Conservation (phyloP, 805 yeast genomes). For the Saccharomycopsis fermentans region DNA sequence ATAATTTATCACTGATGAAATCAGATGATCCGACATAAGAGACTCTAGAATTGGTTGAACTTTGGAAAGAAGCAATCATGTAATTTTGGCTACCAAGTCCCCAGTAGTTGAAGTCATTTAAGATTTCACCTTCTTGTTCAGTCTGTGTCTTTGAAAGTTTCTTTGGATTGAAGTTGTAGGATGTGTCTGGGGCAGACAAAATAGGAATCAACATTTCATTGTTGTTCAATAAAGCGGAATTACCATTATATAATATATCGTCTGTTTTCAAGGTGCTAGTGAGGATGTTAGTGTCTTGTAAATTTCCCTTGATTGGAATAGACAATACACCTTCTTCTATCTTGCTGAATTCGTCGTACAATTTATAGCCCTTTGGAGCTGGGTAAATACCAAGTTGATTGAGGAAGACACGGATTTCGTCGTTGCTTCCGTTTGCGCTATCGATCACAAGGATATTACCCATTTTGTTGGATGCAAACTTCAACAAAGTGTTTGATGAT, state of each 20-base stretch:
- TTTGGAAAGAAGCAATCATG: constrained; percentile 70
- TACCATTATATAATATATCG: constrained; percentile 34
- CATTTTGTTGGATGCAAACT: constrained; percentile 48
- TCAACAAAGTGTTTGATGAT: constrained; percentile 39
- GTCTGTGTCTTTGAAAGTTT: constrained; percentile 29
- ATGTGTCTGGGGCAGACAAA: constrained; percentile 52
- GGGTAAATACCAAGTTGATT: constrained; percentile 78
- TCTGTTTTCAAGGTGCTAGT: constrained; percentile 19
- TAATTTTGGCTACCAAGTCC: constrained; percentile 72
- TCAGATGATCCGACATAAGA: constrained; percentile 69
- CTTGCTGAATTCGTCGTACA: constrained; percentile 54
- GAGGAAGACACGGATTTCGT: constrained; percentile 54
- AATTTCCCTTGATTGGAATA: constrained; percentile 15
- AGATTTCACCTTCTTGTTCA: constrained; percentile 26
- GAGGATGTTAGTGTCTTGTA: constrained; percentile 15
- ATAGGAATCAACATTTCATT: constrained; percentile 64
- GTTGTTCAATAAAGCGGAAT: constrained; percentile 63
- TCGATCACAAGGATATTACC: constrained; percentile 69
- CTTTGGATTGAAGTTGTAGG: constrained; percentile 42
- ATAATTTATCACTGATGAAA: constrained; percentile 35
- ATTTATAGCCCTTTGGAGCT: constrained; percentile 59
- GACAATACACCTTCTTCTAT: constrained; percentile 22
- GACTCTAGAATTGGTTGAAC: constrained; percentile 65
- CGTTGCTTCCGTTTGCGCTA: constrained; percentile 41
- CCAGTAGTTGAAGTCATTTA: constrained; percentile 45